Evolutionary conservation across 2,329 filamentous ascomycete species (phyloP), one percentile per base, ranked within the genome.

Genomic region (Fusarium irregulare): DNA sequence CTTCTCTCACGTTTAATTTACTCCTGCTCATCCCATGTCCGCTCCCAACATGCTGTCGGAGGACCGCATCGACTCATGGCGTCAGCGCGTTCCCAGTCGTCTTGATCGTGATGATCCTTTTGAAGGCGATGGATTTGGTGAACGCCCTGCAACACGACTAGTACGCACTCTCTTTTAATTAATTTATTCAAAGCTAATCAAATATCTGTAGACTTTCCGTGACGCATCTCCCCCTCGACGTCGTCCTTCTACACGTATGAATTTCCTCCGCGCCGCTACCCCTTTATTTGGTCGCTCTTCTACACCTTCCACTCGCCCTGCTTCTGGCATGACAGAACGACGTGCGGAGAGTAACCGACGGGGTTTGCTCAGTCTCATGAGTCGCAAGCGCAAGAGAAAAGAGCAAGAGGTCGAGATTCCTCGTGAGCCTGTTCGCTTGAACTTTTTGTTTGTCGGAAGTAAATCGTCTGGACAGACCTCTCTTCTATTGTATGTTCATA

Each of bases 391-490:
- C 30, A 78, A 75, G 56, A 57, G 54, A 37, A 64, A 64, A n/a
- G 70, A 67, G 16, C 61, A 55, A 4, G 59, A 63, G 32, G 62
- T 53, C 11, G 62, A 69, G 25, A 41, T 64, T n/a, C 60, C 59
- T 0, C 48, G 44, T 7, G 69, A 70, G 34, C 77, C 76, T 7
- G 53, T 78, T 12, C 70, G 72, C 13, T 58, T 81, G 27, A 79
- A 78, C 41, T 80, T 80, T 58, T 60, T 82, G 60, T 81, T 81
- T 61, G 78, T 82, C 2, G 80, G 80, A 1, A 74, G 75, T 20
- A 70, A 70, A 4, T 57, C 50, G 1, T 71, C 73, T 3, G 80
- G 80, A 3, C 80, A 82, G 71, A 82, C 80, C 2, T 80, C 79
- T 13, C 68, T 82, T 56, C 70, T 82, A 20, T 81, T 80, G 80